Percentiles rank a stretch among this genome's conserved stretches.
Evolutionary conservation across 73 alveolate species (phyloP).

Genomic region (Tetrahymena borealis): DNA sequence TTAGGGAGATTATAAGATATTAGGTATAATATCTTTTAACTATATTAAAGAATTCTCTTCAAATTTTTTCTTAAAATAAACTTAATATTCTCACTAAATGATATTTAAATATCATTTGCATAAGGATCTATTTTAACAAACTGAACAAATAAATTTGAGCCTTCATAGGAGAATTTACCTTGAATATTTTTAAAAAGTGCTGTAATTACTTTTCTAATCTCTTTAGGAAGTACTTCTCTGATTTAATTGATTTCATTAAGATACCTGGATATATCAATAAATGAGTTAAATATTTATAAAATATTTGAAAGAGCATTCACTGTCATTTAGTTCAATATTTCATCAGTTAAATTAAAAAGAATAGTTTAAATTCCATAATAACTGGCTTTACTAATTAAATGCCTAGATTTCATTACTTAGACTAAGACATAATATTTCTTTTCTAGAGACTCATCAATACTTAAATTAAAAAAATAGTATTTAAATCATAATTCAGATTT

Average conservation of each 20-base stretch:
- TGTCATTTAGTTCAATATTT: neutral
- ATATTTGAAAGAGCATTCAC: neutral
- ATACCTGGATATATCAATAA: neutral
- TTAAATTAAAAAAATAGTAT: neutral
- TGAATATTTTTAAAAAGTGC: neutral
- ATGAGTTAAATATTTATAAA: neutral
- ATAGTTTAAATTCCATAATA: neutral
- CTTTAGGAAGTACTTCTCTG: neutral
- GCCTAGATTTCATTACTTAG: neutral
- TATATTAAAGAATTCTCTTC: neutral
- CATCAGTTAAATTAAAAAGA: neutral
- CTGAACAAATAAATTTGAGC: neutral
- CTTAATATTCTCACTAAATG: neutral
- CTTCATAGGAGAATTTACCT: neutral
- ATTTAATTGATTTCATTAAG: neutral
- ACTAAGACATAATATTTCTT: neutral
- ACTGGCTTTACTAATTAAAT: neutral
- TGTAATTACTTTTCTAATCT: neutral
- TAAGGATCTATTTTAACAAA: neutral
- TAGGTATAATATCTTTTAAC: neutral
- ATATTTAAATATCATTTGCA: neutral
- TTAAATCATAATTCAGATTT: neutral
- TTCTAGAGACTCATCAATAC: neutral
- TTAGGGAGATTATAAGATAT: neutral
- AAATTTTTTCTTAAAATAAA: neutral